These are phyloP conservation scores for Paraurostyla sp. DNA, from an alignment of 73 alveolate genomes.

Conservation along the genomic window DNA sequence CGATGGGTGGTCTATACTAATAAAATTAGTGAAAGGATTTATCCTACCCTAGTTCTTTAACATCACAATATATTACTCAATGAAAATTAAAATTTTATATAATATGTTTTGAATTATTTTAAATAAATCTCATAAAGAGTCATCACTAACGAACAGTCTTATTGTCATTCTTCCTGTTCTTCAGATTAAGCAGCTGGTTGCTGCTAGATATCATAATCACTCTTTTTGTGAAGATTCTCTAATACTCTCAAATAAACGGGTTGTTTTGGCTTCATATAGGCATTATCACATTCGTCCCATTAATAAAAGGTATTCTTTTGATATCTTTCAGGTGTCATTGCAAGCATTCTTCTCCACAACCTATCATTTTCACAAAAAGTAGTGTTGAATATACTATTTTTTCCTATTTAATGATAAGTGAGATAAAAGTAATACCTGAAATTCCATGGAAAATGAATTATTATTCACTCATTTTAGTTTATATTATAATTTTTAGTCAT, in stretches of 20 bases:
- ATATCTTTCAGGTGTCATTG: conserved; percentile 58
- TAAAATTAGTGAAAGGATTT: too few relatives aligned
- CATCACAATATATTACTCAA: too few relatives aligned
- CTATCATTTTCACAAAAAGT: conserved; percentile 62
- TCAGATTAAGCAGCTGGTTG: too few relatives aligned
- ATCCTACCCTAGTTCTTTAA: too few relatives aligned
- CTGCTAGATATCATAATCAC: too few relatives aligned
- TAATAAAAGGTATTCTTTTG: neutral
- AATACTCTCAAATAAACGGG: conserved; percentile 40
- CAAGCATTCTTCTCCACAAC: conserved; percentile 58
- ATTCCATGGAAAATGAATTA: too few relatives aligned
- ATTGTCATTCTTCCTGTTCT: too few relatives aligned
- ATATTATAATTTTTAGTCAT: too few relatives aligned
- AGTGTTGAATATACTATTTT: neutral
- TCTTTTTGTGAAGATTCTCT: conserved; percentile 22
- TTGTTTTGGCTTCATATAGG: conserved; percentile 29
- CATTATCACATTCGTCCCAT: conserved; percentile 68
- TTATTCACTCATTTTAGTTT: too few relatives aligned
- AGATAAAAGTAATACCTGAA: too few relatives aligned
- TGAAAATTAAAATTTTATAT: neutral
- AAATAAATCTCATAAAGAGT: neutral
- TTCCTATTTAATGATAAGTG: conserved; percentile 27
- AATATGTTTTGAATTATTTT: neutral
- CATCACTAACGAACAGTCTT: too few relatives aligned
- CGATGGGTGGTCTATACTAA: neutral